phyloP scores from a whole-genome alignment of 2,329 filamentous ascomycete genomes.

The Trichophyton verrucosum region DNA sequence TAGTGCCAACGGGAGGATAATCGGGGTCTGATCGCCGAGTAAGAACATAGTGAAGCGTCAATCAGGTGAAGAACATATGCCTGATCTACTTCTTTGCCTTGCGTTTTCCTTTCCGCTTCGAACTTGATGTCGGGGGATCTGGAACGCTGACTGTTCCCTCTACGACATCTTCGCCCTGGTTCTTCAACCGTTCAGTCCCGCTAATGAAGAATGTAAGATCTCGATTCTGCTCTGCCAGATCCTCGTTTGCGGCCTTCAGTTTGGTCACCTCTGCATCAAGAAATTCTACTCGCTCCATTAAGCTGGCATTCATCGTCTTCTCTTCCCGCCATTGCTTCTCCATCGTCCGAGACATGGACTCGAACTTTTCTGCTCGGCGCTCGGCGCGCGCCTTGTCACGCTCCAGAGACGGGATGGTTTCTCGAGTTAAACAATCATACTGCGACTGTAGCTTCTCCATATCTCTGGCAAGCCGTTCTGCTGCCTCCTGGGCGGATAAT shows the following conservation, averaged over 20 bases:
- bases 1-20: not conserved
- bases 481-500: constrained; percentile 44
- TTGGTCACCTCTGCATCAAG: constrained; percentile 47
- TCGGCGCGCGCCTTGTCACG: constrained; percentile 58
- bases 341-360: constrained; percentile 62
- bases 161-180: constrained; percentile 58
- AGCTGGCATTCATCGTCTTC: constrained; percentile 65
- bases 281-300: constrained; percentile 66
- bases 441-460: constrained; percentile 44
- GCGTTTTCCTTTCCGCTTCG: constrained; percentile 35
- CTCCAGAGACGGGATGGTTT: constrained; percentile 57
- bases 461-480: constrained; percentile 49
- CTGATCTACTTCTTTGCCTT: constrained; percentile 11
- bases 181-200: constrained; percentile 65
- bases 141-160: constrained; percentile 59
- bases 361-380: constrained; percentile 56
- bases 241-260: constrained; percentile 50
- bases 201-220: constrained; percentile 82
- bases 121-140: constrained; percentile 40
- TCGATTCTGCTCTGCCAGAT: constrained; percentile 73
- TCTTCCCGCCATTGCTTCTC: constrained; percentile 72
- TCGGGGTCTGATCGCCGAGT: not conserved
- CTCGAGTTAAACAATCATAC: constrained; percentile 40
- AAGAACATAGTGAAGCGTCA: not conserved
- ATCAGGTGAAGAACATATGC: not conserved